Base-by-base conservation (phyloP, 768 basidiomycete species). In the Psilocybe cubensis region DNA sequence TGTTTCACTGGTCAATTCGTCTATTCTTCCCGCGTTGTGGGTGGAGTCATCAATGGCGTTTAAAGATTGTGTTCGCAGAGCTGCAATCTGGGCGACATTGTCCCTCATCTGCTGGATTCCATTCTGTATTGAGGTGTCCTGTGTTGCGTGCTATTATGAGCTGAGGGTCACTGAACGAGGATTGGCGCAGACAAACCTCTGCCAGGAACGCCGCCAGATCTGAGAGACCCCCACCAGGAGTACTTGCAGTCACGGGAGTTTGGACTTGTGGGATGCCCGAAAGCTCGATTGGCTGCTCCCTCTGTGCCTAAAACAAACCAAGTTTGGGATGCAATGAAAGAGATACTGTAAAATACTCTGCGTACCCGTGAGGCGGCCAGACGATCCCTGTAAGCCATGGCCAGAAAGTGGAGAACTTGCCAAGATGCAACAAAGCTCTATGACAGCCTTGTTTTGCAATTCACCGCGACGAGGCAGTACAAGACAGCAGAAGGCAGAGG, bases 1-100 rank as follows among this genome's bases (percentile, higher is more conserved):
- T 1, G 88, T 89, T 44, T 88, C 83, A 14, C 71, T 74, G 14
- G 85, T 76, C 50, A 91, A 75, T 17, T 79, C 74, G n/a, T 86
- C 83, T 23, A 91, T 77, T 56, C 82, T 68, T 8, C 63, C 73
- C 8, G 63, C 61, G 14, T 24, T 31, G 27, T 64, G 54, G n/a
- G 58, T 60, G 33, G 63, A 65, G n/a, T 71, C 71, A 38, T 70
- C 72, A 25, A 77, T 68, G 18, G 71, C 68, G 57, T 72, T 72
- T 10, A 80, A 55, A n/a, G 73, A 67, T 38, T 75, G 79, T 14
- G 64, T 56, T 49, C 79, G 76, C 43, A 78, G 66, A 6, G 68
- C 63, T 10, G 76, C 63, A 27, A 82, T 76, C 45, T 70, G 69
- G 28, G 66, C 60, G 43, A 82, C 67, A 61, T 77, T 77, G 25